A percentile compares a stretch with the other conserved stretches of the same genome.
Evolutionary conservation across 176 grass and related monocot species (phyloP).

Genomic region (Luzula sylvatica): DNA sequence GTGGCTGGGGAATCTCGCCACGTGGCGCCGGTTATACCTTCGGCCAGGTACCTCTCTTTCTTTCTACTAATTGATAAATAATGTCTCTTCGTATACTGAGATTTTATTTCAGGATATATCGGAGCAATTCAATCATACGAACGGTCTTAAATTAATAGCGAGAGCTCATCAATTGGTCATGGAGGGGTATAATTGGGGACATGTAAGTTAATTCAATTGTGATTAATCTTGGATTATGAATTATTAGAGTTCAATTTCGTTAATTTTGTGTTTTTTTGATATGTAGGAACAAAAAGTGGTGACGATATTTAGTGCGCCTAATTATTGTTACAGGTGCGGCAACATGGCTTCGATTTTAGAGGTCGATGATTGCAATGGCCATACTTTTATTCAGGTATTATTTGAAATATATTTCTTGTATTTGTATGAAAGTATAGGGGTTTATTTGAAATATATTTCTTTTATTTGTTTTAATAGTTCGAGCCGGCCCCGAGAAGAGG

Average conservation of each 20-base stretch:
- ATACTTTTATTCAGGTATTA: constrained; percentile 63
- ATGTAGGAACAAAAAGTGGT: constrained; percentile 62
- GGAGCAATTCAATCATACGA: constrained; percentile 66
- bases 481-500: constrained; percentile 47
- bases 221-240: neutral
- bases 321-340: constrained; percentile 60
- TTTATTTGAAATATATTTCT: neutral
- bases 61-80: neutral
- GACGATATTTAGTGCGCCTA: constrained; percentile 64
- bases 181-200: constrained; percentile 69
- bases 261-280: constrained; percentile 4
- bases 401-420: too few relatives aligned
- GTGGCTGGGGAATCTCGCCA: constrained; percentile 64
- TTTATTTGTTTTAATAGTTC: constrained; percentile 22
- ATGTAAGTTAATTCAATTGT: constrained; percentile 27
- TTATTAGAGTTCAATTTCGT: neutral
- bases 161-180: constrained; percentile 71
- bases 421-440: constrained; percentile 42
- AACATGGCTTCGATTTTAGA: constrained; percentile 76
- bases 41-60: constrained; percentile 33
- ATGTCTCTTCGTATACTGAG: neutral
- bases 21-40: constrained; percentile 66
- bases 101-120: constrained; percentile 53
- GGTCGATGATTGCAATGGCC: constrained; percentile 60
- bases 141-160: constrained; percentile 56